These are phyloP conservation scores for Penicillium sp. DNA, from an alignment of 2,329 filamentous ascomycete genomes.

Conservation along the genomic window DNA sequence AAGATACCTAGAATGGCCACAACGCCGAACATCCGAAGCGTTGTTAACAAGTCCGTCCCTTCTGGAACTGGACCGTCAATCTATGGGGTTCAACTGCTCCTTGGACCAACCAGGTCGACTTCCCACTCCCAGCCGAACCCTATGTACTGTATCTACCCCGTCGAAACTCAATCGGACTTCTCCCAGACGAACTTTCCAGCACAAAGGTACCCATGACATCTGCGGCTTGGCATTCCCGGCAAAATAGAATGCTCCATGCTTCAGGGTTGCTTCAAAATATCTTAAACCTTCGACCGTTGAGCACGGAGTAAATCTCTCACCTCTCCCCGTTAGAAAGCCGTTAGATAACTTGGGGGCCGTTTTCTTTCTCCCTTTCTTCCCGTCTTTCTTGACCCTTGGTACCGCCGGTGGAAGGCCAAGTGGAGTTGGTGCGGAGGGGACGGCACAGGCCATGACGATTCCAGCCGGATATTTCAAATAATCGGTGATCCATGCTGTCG, in stretches of 20 bases:
- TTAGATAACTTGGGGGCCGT: neutral
- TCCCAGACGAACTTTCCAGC: constrained; percentile 6
- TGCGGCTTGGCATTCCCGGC: neutral
- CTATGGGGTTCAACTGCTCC: neutral
- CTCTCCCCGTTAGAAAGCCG: neutral
- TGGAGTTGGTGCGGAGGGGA: neutral
- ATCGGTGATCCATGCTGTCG: neutral
- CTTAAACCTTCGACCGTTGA: neutral
- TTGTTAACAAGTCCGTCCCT: neutral
- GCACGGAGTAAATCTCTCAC: neutral
- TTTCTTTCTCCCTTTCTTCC: neutral
- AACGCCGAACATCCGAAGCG: neutral
- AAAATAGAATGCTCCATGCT: neutral
- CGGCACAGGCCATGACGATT: neutral
- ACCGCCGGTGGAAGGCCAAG: neutral
- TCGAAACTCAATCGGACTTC: constrained; percentile 21
- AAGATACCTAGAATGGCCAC: neutral
- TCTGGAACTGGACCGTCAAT: constrained; percentile 5
- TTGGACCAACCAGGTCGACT: constrained; percentile 12
- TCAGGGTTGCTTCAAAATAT: neutral
- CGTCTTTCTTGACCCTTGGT: neutral
- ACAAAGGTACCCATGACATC: constrained; percentile 11
- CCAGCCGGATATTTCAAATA: neutral
- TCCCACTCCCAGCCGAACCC: constrained; percentile 14
- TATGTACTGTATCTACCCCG: constrained; percentile 17